Percentiles rank a stretch among this genome's conserved stretches.
Conservation (phyloP, 176 grass and related monocot species). For the Eragrostis nindensis region DNA sequence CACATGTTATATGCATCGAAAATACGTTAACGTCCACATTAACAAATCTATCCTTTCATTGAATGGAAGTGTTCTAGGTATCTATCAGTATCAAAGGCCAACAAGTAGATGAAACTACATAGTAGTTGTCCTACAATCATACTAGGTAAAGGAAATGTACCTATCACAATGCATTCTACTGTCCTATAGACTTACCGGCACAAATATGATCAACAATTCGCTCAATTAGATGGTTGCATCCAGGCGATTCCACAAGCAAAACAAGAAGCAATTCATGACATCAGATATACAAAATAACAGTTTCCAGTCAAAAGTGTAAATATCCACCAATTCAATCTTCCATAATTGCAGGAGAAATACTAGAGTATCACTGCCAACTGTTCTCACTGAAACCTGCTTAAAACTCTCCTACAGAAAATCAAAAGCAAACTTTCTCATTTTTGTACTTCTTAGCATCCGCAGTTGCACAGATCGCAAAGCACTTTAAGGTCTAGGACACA, state of each 20-base stretch:
- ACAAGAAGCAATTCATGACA: slow-evolving; percentile 3
- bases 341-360: neutral
- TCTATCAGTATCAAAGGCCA: slow-evolving; percentile 4
- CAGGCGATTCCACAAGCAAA: slow-evolving; percentile 24
- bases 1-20: slow-evolving; percentile 24
- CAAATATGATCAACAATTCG: neutral
- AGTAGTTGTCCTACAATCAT: neutral
- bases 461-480: slow-evolving; percentile 3
- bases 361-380: neutral
- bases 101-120: slow-evolving; percentile 11
- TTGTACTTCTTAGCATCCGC: neutral
- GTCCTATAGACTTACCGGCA: neutral
- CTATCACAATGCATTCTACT: neutral
- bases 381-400: neutral
- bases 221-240: slow-evolving; percentile 7
- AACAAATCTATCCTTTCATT: slow-evolving; percentile 35
- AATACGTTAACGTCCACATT: slow-evolving; percentile 16
- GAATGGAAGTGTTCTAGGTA: neutral
- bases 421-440: neutral
- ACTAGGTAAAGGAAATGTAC: neutral
- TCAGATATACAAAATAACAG: neutral
- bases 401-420: neutral
- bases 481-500: slow-evolving; percentile 4
- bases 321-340: slow-evolving; percentile 6
- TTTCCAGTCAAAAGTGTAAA: slow-evolving; percentile 19